Evolutionary conservation across 2,329 filamentous ascomycete species (phyloP).

Genomic region (Exserohilum turcica): DNA sequence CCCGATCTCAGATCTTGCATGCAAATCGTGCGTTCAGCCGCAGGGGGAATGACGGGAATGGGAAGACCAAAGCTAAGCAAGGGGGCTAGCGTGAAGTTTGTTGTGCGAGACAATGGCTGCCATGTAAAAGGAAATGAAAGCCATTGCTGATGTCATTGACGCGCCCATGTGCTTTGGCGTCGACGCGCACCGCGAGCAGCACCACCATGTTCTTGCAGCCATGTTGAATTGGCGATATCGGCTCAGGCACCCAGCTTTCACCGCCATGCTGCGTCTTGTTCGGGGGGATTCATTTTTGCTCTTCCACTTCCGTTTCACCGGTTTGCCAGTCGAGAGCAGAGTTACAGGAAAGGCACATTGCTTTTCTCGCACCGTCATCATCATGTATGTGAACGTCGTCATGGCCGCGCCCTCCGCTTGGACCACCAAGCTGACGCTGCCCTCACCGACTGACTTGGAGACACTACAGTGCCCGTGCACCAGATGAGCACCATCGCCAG

Average conservation of each 20-base stretch:
- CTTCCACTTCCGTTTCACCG: too few relatives aligned
- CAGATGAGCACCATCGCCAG: too few relatives aligned
- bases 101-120: not conserved
- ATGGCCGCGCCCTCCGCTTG: not conserved
- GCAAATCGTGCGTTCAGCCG: not conserved
- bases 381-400: not conserved
- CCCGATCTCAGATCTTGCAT: constrained; percentile 12
- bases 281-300: too few relatives aligned
- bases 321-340: too few relatives aligned
- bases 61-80: not conserved
- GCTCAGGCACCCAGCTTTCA: not conserved
- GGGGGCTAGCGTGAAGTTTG: not conserved
- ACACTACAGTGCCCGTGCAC: too few relatives aligned
- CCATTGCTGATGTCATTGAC: constrained; percentile 10
- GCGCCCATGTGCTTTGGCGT: constrained; percentile 15
- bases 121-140: not conserved
- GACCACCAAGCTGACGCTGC: constrained; percentile 3
- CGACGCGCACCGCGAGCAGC: constrained; percentile 3
- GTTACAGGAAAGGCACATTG: not conserved
- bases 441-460: not conserved
- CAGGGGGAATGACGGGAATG: not conserved
- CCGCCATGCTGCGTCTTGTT: not conserved
- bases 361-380: not conserved
- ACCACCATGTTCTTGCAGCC: too few relatives aligned
- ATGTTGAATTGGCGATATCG: not conserved